Evolutionary conservation across 2,329 filamentous ascomycete genomes (phyloP).

Genomic region (Cadophora sp.): DNA sequence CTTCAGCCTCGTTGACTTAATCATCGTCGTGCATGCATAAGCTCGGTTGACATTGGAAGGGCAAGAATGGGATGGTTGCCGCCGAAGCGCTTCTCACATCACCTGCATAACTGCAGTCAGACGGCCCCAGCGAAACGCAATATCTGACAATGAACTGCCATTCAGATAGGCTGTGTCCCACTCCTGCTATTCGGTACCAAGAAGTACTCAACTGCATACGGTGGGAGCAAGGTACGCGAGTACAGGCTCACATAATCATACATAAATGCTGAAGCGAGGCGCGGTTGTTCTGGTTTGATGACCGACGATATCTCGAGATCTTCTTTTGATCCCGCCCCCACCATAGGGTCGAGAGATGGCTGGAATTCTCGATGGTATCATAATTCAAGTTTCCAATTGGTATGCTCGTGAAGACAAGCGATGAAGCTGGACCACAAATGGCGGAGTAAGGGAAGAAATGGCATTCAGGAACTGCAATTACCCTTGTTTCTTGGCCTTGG

Average conservation of each 20-base stretch:
- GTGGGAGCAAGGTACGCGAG: not conserved
- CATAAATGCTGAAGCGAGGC: not conserved
- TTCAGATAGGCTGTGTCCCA: not conserved
- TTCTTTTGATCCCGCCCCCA: not conserved
- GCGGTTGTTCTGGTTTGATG: not conserved
- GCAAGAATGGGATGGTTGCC: not conserved
- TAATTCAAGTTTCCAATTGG: not conserved
- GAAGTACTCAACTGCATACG: not conserved
- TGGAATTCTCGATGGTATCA: not conserved
- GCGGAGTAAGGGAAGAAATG: too few species aligned
- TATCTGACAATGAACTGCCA: too few species aligned
- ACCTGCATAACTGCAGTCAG: conserved; percentile 5
- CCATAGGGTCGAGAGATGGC: not conserved
- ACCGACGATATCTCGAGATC: not conserved
- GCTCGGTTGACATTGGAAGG: not conserved
- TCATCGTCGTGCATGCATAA: conserved; percentile 3
- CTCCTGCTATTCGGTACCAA: not conserved
- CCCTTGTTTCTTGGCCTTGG: not conserved
- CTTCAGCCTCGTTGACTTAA: not conserved
- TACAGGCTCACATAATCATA: not conserved
- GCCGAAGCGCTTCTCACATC: conserved; percentile 1
- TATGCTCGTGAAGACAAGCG: not conserved
- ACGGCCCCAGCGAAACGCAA: not conserved
- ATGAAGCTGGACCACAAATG: not conserved
- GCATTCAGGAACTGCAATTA: not conserved